Conservation (phyloP, 2,329 filamentous ascomycete species). For the Macrophomina tecta region DNA sequence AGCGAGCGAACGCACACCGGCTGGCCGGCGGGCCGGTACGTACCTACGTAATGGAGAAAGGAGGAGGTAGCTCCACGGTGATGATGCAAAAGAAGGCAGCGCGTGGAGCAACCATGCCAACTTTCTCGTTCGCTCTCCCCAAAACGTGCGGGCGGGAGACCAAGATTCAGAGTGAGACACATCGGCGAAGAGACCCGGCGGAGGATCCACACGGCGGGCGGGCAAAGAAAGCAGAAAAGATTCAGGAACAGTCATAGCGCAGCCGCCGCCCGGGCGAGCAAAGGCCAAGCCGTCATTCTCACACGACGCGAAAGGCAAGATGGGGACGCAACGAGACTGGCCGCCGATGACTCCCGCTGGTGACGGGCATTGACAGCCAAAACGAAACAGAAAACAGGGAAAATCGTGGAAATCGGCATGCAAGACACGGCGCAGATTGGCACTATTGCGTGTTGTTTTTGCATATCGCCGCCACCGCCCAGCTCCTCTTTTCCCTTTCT, state of each 20-base stretch:
- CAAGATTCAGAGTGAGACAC: slow-evolving; percentile 4
- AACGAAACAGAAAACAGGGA: neutral
- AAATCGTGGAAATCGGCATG: neutral
- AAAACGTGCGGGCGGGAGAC: neutral
- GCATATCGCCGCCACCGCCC: too few relatives aligned
- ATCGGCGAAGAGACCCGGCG: too few relatives aligned
- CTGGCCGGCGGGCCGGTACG: slow-evolving; percentile 3
- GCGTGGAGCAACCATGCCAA: too few relatives aligned
- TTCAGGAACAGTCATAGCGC: slow-evolving; percentile 22
- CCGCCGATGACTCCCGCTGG: too few relatives aligned
- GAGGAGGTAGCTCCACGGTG: neutral
- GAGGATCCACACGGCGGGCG: slow-evolving; percentile 11
- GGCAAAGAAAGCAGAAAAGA: neutral
- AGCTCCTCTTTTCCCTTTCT: too few relatives aligned
- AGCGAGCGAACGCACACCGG: too few relatives aligned
- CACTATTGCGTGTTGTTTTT: too few relatives aligned
- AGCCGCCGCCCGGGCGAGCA: neutral
- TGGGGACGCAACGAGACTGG: too few relatives aligned
- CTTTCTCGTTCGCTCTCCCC: too few relatives aligned
- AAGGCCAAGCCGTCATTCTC: too few relatives aligned
- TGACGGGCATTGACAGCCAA: neutral
- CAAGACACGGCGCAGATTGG: neutral
- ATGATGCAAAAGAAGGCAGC: neutral
- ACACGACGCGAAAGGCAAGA: too few relatives aligned
- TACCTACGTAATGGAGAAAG: too few relatives aligned